Conservation (phyloP, 306 rosid species). For the Glycine tomentella region DNA sequence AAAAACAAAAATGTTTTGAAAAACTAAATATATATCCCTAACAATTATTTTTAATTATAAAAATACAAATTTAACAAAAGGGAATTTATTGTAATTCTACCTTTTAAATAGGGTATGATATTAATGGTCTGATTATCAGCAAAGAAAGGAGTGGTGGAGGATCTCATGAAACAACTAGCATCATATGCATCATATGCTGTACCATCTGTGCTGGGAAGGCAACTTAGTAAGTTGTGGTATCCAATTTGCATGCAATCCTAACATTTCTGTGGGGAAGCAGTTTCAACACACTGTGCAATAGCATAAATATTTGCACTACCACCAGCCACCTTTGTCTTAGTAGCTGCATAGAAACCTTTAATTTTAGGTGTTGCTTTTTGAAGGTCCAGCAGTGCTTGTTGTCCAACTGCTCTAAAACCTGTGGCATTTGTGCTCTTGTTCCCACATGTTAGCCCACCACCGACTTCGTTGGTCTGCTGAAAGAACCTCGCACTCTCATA, state of each 20-base stretch:
- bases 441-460: slow-evolving; percentile 33
- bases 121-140: slow-evolving; percentile 57
- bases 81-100: no score
- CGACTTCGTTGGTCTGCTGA: slow-evolving; percentile 2
- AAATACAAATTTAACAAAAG: no score
- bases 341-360: slow-evolving; percentile 52
- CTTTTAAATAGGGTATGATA: slow-evolving; percentile 43
- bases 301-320: slow-evolving; percentile 53
- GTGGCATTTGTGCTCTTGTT: slow-evolving; percentile 1
- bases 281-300: slow-evolving; percentile 64
- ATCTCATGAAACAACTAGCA: slow-evolving; percentile 75
- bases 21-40: no score
- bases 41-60: no score
- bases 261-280: slow-evolving; percentile 42
- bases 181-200: slow-evolving; percentile 60
- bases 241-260: slow-evolving; percentile 47
- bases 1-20: no score
- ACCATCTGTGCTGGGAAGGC: slow-evolving; percentile 61
- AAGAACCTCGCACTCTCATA: slow-evolving; percentile 43
- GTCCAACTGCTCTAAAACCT: not conserved
- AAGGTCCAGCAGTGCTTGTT: slow-evolving; percentile 41
- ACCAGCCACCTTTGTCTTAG: slow-evolving; percentile 45
- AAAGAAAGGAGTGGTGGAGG: slow-evolving; percentile 63
- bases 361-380: slow-evolving; percentile 50
- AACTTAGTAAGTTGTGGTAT: slow-evolving; percentile 41